phyloP scores from a whole-genome alignment of 352 stramenopile genomes.

The Globisporangium paddicum region DNA sequence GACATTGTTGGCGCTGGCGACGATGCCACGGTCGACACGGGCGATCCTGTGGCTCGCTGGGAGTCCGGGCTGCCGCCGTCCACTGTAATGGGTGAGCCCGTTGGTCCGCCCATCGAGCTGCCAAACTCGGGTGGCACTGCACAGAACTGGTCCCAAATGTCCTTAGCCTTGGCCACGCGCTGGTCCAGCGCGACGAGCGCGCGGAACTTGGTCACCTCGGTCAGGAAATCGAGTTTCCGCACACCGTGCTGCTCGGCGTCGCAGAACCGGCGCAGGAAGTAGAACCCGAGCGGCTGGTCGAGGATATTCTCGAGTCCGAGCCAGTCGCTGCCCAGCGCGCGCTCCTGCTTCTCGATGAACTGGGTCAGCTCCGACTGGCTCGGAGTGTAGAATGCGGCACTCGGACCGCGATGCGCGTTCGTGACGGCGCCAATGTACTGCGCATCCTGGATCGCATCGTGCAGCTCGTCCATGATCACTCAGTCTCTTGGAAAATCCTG shows the following conservation, averaged over 20 bases:
- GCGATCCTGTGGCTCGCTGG: background rate
- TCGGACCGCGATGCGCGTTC: conserved; percentile 64
- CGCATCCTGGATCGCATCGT: conserved; percentile 88
- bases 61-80: background rate
- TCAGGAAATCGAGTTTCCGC: conserved; percentile 59
- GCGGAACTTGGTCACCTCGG: conserved; percentile 73
- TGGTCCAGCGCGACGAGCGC: conserved; percentile 39
- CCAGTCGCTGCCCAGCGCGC: conserved; percentile 45
- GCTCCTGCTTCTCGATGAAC: conserved; percentile 60
- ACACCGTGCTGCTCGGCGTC: conserved; percentile 60
- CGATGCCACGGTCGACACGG: conserved; percentile 2
- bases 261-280: conserved; percentile 76
- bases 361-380: conserved; percentile 53
- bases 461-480: conserved; percentile 76
- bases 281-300: conserved; percentile 75
- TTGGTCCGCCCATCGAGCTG: conserved; percentile 1
- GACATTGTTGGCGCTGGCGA: conserved; percentile 6
- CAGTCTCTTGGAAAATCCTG: background rate
- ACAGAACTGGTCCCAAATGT: conserved; percentile 54
- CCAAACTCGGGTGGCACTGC: conserved; percentile 18
- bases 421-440: conserved; percentile 86
- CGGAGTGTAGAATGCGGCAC: conserved; percentile 68
- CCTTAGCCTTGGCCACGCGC: conserved; percentile 38
- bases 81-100: background rate
- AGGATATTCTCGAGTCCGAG: conserved; percentile 66